Evolutionary conservation across 345 rosid species (phyloP).

Genomic region (Euphorbia peplus): DNA sequence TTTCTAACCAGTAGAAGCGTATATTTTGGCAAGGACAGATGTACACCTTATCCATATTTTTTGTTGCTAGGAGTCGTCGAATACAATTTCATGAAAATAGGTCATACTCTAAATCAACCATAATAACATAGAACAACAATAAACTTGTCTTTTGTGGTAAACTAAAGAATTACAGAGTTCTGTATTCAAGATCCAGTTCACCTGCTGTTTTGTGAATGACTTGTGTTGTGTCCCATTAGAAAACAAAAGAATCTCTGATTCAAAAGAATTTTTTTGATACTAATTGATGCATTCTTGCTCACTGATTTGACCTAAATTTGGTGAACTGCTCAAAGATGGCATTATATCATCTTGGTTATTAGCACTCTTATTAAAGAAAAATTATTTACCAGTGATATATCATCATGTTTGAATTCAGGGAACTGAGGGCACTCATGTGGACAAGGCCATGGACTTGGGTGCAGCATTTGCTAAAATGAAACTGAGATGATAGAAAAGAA

Average conservation of each 20-base stretch:
- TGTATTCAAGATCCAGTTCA: too few species aligned
- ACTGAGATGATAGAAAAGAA: slow-evolving; percentile 37
- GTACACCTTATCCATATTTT: too few species aligned
- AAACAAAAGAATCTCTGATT: neutral
- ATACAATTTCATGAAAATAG: neutral
- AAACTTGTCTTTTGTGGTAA: neutral
- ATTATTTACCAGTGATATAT: neutral
- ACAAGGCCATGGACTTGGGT: slow-evolving; percentile 69
- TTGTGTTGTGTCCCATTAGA: neutral
- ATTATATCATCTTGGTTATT: neutral
- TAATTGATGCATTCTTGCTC: too few species aligned
- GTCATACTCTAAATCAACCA: neutral
- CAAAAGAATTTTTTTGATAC: too few species aligned
- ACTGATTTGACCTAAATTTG: neutral
- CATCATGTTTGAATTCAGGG: slow-evolving; percentile 47
- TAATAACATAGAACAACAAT: too few species aligned
- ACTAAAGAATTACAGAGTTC: neutral
- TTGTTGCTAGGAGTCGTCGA: neutral
- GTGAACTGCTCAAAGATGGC: neutral
- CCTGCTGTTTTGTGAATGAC: neutral
- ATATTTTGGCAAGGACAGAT: neutral
- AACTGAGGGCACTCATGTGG: slow-evolving; percentile 66
- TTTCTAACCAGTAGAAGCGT: neutral
- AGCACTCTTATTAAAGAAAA: neutral
- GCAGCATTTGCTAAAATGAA: slow-evolving; percentile 71